Evolutionary conservation across 371 early-diverging fungal genomes (phyloP), one percentile per base, ranked within the genome.

Genomic region (Syncephalastrum racemosum): DNA sequence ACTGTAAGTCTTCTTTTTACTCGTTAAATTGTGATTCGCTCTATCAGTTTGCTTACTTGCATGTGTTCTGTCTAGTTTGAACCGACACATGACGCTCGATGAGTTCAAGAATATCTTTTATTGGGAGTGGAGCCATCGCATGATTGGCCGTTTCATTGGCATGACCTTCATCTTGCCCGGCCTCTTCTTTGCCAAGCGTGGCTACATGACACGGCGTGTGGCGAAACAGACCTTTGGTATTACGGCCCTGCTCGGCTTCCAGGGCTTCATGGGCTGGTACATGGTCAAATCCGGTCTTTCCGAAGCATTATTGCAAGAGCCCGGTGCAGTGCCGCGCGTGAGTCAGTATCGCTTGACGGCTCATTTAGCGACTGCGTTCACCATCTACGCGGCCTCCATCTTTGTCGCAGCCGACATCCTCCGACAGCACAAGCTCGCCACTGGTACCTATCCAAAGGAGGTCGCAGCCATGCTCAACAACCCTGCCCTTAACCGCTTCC

Each of bases 211-310:
- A 16, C 80, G 75, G 53, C 67, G 76, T 1, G 82, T 86, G 36
- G 76, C 71, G n/a, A 86, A 84, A 40, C 84, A 89, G 45, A 86
- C 88, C 13, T 71, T 88, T 55, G 82, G 88, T 10, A 81, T 95
- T 24, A 91, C 89, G 41, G 74, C 78, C 24, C 63, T 97, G 50
- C 80, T 97, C 45, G 92, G 95, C 27, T 86, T 87, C 66, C 97
- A 96, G 84, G 98, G 98, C 41, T 84, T 87, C 14, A 83, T 98
- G 67, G 98, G 98, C 52, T 98, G 98, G 98, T 96, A 92, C 71
- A 98, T 98, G 98, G 98, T 98, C 22, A 88, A 91, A 50, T 90
- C 90, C 43, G 98, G 98, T 13, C 76, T 98, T 12, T 85, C 87
- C 18, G 78, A 90, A 46, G 90, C 92, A 52, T 68, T 94, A 31